Conservation (phyloP, 352 stramenopile species). For the Aphanomyces stellatus region DNA sequence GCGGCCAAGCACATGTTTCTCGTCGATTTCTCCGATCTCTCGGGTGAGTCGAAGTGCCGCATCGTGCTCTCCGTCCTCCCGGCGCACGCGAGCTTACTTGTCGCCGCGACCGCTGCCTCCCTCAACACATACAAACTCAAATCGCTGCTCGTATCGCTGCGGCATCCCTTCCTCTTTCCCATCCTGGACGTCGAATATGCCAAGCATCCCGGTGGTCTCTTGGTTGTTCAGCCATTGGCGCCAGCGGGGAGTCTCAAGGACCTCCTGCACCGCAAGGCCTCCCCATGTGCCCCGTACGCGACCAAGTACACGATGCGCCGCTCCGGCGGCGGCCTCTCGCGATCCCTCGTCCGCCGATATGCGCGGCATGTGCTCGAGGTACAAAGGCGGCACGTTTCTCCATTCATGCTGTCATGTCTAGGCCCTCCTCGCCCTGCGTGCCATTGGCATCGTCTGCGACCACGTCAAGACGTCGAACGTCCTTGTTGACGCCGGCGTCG, state of each 20-base stretch:
- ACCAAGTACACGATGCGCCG: conserved; percentile 45
- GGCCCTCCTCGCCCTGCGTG: conserved; percentile 39
- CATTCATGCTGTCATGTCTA: not conserved
- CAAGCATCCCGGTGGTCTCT: conserved; percentile 20
- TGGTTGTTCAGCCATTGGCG: conserved; percentile 61
- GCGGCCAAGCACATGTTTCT: conserved; percentile 61
- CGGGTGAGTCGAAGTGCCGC: conserved; percentile 38
- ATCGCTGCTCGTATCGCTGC: conserved; percentile 61
- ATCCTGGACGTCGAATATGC: conserved; percentile 58
- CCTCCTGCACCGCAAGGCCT: conserved; percentile 36
- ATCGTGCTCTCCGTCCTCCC: conserved; percentile 58
- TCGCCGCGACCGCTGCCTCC: conserved; percentile 25
- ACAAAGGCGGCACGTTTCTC: not conserved
- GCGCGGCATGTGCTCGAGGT: conserved; percentile 42
- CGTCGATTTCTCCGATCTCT: conserved; percentile 61
- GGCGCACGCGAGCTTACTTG: conserved; percentile 39
- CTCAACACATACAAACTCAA: conserved; percentile 62
- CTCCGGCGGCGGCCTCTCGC: conserved; percentile 28
- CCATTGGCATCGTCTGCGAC: conserved; percentile 59
- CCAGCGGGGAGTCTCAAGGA: conserved; percentile 50
- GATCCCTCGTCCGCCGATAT: conserved; percentile 42
- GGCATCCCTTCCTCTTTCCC: conserved; percentile 66
- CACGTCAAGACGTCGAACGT: conserved; percentile 58
- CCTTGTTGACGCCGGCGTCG: conserved; percentile 48
- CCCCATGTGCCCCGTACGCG: conserved; percentile 32